Conservation (phyloP, 148 eudicot species). For the Linanthus parryae region DNA sequence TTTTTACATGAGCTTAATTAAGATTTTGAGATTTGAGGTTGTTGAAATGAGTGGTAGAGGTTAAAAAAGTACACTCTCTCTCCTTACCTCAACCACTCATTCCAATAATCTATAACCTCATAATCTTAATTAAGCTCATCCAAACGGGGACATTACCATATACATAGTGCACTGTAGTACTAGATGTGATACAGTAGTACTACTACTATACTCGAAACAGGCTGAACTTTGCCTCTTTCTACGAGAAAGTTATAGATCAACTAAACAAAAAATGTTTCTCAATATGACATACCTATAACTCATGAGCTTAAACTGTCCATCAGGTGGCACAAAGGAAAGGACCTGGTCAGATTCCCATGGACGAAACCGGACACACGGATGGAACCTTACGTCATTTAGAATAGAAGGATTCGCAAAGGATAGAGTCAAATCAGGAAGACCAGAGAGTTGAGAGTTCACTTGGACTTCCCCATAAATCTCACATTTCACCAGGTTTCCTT, state of each 20-base stretch:
- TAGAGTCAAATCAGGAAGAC: conserved; percentile 86
- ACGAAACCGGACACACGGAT: conserved; percentile 92
- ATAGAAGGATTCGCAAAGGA: conserved; percentile 80
- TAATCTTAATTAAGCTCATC: no score
- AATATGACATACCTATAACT: conserved; percentile 65
- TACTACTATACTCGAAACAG: not conserved
- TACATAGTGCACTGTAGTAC: no score
- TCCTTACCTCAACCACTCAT: no score
- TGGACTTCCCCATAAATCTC: conserved; percentile 90
- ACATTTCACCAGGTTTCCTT: conserved; percentile 85
- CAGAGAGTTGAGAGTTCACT: conserved; percentile 82
- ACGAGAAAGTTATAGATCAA: not conserved
- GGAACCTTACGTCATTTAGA: conserved; percentile 83
- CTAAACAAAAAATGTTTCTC: not conserved
- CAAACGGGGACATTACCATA: no score
- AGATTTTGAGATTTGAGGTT: no score
- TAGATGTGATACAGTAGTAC: no score
- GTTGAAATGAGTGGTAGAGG: no score
- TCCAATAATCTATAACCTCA: no score
- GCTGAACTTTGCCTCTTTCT: not conserved
- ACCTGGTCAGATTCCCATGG: conserved; percentile 90
- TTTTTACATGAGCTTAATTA: no score
- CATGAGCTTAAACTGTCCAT: conserved; percentile 97
- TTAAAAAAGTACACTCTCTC: no score
- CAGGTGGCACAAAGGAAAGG: conserved; percentile 93